Percentiles rank a stretch among this genome's conserved stretches.
These are phyloP conservation scores for Prunus armeniaca DNA, from an alignment of 306 rosid genomes.

Conservation along the genomic window DNA sequence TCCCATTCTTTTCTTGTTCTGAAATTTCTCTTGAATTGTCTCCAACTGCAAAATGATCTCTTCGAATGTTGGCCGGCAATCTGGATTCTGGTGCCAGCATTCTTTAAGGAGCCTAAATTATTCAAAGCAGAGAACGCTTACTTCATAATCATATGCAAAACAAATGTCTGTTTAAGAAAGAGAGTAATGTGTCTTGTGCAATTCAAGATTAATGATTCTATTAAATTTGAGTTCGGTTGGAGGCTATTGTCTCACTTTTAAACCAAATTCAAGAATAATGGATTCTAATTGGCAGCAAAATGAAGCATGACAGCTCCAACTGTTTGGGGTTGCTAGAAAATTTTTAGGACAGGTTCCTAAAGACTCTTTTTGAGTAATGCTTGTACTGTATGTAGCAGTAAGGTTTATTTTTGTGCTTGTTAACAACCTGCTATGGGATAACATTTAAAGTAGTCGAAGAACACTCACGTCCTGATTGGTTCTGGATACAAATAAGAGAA, in stretches of 20 bases:
- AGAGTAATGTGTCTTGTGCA: too few relatives aligned
- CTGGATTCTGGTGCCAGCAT: slow-evolving; percentile 33
- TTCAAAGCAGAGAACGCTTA: not conserved
- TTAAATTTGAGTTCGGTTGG: too few relatives aligned
- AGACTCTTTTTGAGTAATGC: not conserved
- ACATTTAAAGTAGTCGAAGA: not conserved
- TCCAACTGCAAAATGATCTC: slow-evolving; percentile 21
- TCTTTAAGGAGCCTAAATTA: slow-evolving; percentile 14
- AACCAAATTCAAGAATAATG: not conserved
- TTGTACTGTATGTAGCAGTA: not conserved
- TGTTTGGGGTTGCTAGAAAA: too few relatives aligned
- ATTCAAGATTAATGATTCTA: too few relatives aligned
- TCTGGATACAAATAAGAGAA: slow-evolving; percentile 22
- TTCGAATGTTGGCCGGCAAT: slow-evolving; percentile 22
- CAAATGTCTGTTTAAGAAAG: not conserved
- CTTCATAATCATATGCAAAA: not conserved
- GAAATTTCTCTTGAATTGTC: not conserved
- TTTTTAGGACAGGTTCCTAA: too few relatives aligned
- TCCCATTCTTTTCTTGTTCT: not conserved
- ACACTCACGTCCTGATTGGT: slow-evolving; percentile 20
- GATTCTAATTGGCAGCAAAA: not conserved
- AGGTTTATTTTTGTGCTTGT: not conserved
- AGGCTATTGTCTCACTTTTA: not conserved
- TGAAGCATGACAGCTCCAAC: too few relatives aligned
- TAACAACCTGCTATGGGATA: not conserved